These are phyloP conservation scores for Dryas drummondii DNA, from an alignment of 306 rosid genomes.

Conservation along the genomic window DNA sequence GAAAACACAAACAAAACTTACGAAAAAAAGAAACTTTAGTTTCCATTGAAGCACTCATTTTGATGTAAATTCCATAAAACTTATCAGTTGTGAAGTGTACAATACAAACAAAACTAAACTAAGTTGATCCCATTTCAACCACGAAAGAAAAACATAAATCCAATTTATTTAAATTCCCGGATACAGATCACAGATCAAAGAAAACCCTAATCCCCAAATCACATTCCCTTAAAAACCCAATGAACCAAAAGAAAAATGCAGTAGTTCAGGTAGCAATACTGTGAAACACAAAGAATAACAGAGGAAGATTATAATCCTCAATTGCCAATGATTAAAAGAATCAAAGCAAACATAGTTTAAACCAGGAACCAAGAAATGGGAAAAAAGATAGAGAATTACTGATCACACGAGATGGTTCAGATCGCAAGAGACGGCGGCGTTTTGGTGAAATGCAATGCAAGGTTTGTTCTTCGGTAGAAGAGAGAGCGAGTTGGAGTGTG, in stretches of 20 bases:
- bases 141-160: not conserved
- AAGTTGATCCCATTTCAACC: not conserved
- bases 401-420: not conserved
- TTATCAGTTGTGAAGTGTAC: not conserved
- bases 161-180: not conserved
- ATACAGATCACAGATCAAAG: slow-evolving; percentile 4
- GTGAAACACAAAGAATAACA: not conserved
- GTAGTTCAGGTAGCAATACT: not conserved
- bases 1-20: not conserved
- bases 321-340: not conserved
- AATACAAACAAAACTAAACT: not conserved
- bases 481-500: not conserved
- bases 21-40: no score
- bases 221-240: not conserved
- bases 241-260: not conserved
- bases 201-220: slow-evolving; percentile 27
- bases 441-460: not conserved
- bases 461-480: not conserved
- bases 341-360: not conserved
- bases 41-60: not conserved
- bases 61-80: not conserved
- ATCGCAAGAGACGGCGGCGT: slow-evolving; percentile 8
- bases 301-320: not conserved
- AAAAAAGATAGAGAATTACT: not conserved
- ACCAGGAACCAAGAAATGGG: not conserved